Conservation (phyloP, 305 asterid species). For the Rubia balearica region DNA sequence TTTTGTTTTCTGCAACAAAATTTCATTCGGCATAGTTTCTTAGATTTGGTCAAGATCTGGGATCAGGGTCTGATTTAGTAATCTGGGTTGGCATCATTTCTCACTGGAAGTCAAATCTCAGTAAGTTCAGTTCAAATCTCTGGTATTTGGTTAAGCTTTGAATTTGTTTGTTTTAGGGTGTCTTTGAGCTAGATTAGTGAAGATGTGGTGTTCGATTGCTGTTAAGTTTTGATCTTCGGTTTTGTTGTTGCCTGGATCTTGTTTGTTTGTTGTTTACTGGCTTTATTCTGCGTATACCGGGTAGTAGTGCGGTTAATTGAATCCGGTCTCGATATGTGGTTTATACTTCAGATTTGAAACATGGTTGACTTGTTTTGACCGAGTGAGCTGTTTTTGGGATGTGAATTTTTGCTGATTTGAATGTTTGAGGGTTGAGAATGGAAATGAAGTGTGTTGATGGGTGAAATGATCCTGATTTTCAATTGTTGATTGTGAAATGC, state of each 20-base stretch:
- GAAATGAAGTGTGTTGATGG: neutral
- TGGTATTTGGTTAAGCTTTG: neutral
- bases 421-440: neutral
- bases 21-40: conserved; percentile 17
- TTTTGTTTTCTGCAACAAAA: conserved; percentile 5
- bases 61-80: conserved; percentile 3
- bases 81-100: conserved; percentile 14
- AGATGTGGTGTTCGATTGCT: neutral
- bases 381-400: neutral
- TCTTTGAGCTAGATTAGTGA: conserved; percentile 6
- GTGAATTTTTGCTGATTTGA: conserved; percentile 2
- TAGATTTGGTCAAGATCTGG: conserved; percentile 25
- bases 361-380: conserved; percentile 13
- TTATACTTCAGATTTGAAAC: conserved; percentile 12
- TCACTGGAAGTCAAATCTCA: conserved; percentile 14
- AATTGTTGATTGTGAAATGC: neutral
- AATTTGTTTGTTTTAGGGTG: neutral
- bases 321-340: neutral
- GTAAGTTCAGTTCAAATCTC: conserved; percentile 13
- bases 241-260: conserved; percentile 3
- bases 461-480: conserved; percentile 1
- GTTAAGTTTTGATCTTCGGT: conserved; percentile 2
- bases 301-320: conserved; percentile 3
- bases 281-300: neutral
- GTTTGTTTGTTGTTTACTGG: neutral